Evolutionary conservation across 495 filamentous ascomycete species (phyloP).

Genomic region (Lepraria neglecta): DNA sequence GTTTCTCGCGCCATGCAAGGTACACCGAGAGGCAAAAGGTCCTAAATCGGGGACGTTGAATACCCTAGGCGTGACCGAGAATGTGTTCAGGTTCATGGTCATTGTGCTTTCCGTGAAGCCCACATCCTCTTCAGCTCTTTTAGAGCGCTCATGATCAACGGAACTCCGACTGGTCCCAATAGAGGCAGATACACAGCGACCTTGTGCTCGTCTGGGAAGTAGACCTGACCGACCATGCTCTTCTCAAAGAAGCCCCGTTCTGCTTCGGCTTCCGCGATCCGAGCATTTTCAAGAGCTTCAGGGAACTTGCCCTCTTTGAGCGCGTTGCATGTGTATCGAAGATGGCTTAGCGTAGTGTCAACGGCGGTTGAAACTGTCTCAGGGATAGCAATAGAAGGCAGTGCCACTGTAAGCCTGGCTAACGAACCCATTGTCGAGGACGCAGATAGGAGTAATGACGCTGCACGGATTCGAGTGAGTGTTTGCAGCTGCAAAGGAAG

Average conservation of each 20-base stretch:
- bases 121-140: constrained; percentile 65
- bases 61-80: too few species aligned
- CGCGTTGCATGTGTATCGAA: constrained; percentile 67
- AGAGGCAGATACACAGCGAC: constrained; percentile 93
- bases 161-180: constrained; percentile 86
- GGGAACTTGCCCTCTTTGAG: constrained; percentile 60
- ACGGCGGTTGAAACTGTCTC: constrained; percentile 80
- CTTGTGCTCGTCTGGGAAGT: constrained; percentile 97
- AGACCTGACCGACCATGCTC: constrained; percentile 97
- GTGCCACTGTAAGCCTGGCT: constrained; percentile 73
- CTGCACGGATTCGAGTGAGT: constrained; percentile 72
- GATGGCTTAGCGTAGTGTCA: constrained; percentile 65
- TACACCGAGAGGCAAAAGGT: not conserved
- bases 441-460: constrained; percentile 80
- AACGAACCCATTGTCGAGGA: constrained; percentile 92
- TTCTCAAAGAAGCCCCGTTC: constrained; percentile 98
- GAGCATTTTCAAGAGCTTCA: constrained; percentile 66
- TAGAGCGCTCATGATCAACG: constrained; percentile 69
- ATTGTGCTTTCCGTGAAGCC: constrained; percentile 36
- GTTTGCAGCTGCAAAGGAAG: constrained; percentile 81
- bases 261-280: constrained; percentile 79
- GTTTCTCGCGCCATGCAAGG: not conserved
- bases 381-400: constrained; percentile 88
- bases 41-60: not conserved
- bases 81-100: not conserved